Percentiles rank a stretch among this genome's conserved stretches.
These are phyloP conservation scores for Colletotrichum caudatum DNA, from an alignment of 2,329 filamentous ascomycete species.

Conservation along the genomic window DNA sequence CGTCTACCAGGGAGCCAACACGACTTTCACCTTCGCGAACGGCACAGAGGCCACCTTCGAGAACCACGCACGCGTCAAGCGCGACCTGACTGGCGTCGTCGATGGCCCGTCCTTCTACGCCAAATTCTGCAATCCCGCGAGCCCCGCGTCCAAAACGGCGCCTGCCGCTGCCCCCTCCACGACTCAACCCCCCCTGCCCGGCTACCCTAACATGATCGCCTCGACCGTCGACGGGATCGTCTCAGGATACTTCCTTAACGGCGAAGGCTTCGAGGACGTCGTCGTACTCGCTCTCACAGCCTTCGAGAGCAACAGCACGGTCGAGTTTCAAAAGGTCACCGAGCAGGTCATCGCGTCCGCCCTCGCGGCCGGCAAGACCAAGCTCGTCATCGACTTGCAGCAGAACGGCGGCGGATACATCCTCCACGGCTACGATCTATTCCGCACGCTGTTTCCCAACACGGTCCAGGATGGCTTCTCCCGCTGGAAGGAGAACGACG, in stretches of 20 bases:
- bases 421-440: slow-evolving; percentile 68
- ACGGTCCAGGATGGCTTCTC: slow-evolving; percentile 56
- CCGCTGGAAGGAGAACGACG: slow-evolving; percentile 54
- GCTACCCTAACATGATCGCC: slow-evolving; percentile 49
- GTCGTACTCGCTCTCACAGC: slow-evolving; percentile 48
- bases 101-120: slow-evolving; percentile 51
- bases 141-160: slow-evolving; percentile 10
- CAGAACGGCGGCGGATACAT: slow-evolving; percentile 70
- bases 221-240: slow-evolving; percentile 45
- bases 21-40: slow-evolving; percentile 53
- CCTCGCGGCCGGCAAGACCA: slow-evolving; percentile 64
- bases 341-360: slow-evolving; percentile 51
- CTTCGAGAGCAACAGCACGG: slow-evolving; percentile 46
- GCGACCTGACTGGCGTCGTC: slow-evolving; percentile 47
- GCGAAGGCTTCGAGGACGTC: slow-evolving; percentile 50
- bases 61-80: slow-evolving; percentile 49
- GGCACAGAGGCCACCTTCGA: slow-evolving; percentile 49
- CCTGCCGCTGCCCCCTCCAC: slow-evolving; percentile 14
- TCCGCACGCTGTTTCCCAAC: slow-evolving; percentile 63
- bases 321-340: slow-evolving; percentile 52
- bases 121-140: slow-evolving; percentile 49
- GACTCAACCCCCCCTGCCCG: slow-evolving; percentile 4
- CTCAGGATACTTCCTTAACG: slow-evolving; percentile 52
- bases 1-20: slow-evolving; percentile 50
- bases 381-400: slow-evolving; percentile 70